phyloP scores from a whole-genome alignment of 805 yeast genomes.

The Wickerhamiella australiensis region DNA sequence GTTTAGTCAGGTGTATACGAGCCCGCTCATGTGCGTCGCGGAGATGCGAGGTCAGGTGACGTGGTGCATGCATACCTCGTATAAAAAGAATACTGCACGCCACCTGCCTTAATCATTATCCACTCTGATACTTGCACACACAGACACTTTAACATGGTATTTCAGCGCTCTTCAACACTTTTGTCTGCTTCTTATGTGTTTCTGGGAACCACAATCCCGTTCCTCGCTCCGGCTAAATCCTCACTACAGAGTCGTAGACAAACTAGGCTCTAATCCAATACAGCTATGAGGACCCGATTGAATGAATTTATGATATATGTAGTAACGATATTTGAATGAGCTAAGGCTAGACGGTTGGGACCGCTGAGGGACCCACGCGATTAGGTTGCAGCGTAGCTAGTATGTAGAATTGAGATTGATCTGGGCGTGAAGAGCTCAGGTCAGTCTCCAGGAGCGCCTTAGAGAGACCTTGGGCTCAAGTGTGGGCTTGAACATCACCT shows the following conservation, averaged over 20 bases:
- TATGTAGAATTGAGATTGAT: no score
- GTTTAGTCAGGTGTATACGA: not conserved
- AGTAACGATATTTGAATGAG: not conserved
- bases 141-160: not conserved
- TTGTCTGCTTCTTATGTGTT: constrained; percentile 22
- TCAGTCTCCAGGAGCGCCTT: no score
- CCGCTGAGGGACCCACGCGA: no score
- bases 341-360: no score
- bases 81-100: not conserved
- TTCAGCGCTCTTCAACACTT: constrained; percentile 1
- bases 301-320: not conserved
- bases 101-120: not conserved
- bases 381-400: no score
- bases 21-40: not conserved
- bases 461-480: no score
- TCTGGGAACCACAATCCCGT: constrained; percentile 24
- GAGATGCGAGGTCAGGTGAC: constrained; percentile 1
- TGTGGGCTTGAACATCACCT: no score
- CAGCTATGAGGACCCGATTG: no score
- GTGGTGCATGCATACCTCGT: not conserved
- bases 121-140: not conserved
- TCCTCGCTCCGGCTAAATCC: constrained; percentile 24
- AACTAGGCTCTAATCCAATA: not conserved
- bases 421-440: no score
- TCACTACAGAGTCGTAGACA: constrained; percentile 16